Percentiles rank a stretch among this genome's conserved stretches.
Conservation (phyloP, 768 basidiomycete genomes). For the Pisolithus marmoratus region DNA sequence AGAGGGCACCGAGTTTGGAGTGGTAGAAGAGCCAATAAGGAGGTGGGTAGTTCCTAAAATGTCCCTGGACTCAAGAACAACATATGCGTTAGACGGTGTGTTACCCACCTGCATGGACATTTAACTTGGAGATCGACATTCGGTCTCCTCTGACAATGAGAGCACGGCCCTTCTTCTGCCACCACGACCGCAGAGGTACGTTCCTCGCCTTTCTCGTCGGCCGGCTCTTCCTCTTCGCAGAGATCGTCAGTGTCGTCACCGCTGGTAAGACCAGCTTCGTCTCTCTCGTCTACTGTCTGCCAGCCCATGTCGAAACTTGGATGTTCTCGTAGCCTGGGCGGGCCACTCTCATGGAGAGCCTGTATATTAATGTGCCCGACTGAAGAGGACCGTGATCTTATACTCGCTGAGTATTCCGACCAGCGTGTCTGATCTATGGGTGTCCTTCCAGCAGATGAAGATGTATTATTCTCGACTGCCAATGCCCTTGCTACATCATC, state of each 20-base stretch:
- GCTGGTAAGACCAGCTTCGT: constrained; percentile 56
- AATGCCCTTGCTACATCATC: constrained; percentile 62
- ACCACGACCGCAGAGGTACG: constrained; percentile 72
- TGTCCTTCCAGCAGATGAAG: constrained; percentile 43
- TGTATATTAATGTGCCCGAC: constrained; percentile 43
- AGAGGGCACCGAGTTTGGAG: constrained; percentile 69
- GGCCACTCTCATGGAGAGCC: constrained; percentile 33
- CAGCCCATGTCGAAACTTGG: constrained; percentile 75
- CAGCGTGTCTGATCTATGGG: constrained; percentile 63
- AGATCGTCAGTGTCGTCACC: constrained; percentile 47
- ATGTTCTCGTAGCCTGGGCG: constrained; percentile 51
- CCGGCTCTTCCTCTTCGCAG: constrained; percentile 46
- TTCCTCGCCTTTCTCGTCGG: constrained; percentile 55
- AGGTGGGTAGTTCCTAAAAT: constrained; percentile 86
- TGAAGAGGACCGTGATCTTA: constrained; percentile 69
- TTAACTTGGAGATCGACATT: constrained; percentile 52
- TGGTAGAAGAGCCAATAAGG: constrained; percentile 74
- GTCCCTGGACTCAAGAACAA: constrained; percentile 2
- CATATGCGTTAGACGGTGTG: background rate
- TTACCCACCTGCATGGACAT: constrained; percentile 65
- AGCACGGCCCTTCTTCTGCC: constrained; percentile 81
- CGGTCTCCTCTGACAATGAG: constrained; percentile 72
- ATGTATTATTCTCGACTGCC: constrained; percentile 42
- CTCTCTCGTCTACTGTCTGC: constrained; percentile 68
- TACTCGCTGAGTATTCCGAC: constrained; percentile 66